Evolutionary conservation across 2,329 filamentous ascomycete genomes (phyloP).

Genomic region (Ascochyta clinopodiicola): DNA sequence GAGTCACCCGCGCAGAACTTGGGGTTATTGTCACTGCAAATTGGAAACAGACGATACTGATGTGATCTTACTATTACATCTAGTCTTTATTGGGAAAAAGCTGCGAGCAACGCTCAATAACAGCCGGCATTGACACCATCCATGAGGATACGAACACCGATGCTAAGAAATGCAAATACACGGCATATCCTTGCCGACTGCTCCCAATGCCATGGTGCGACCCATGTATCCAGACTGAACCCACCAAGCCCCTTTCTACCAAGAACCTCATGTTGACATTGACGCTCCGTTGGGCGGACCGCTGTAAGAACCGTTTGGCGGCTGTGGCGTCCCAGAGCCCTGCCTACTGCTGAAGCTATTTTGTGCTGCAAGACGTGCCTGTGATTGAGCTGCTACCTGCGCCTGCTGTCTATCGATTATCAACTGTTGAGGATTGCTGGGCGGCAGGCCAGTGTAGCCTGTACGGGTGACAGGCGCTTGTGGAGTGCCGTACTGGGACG

Average conservation of each 20-base stretch:
- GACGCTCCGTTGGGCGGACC: constrained; percentile 36
- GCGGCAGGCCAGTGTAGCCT: constrained; percentile 27
- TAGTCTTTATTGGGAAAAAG: not conserved
- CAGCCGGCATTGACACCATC: constrained; percentile 1
- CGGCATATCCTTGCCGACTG: not conserved
- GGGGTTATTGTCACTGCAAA: not conserved
- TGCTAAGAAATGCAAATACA: constrained; percentile 5
- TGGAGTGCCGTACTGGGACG: constrained; percentile 42
- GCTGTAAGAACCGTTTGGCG: constrained; percentile 37
- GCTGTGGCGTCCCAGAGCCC: constrained; percentile 48
- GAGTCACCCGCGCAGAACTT: not conserved
- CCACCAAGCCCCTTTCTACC: constrained; percentile 5
- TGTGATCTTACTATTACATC: constrained; percentile 9
- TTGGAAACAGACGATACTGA: not conserved
- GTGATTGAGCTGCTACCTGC: constrained; percentile 41
- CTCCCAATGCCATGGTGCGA: constrained; percentile 26
- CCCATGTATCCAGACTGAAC: constrained; percentile 22
- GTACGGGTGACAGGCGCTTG: constrained; percentile 34
- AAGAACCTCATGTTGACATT: constrained; percentile 27
- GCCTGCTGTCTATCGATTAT: constrained; percentile 45
- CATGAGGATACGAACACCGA: not conserved
- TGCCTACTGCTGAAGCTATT: constrained; percentile 43
- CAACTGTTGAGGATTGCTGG: constrained; percentile 42
- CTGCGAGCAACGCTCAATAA: constrained; percentile 6
- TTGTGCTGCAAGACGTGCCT: constrained; percentile 46